Evolutionary conservation across 352 stramenopile genomes (phyloP).

Genomic region (Globisporangium abappressorium): DNA sequence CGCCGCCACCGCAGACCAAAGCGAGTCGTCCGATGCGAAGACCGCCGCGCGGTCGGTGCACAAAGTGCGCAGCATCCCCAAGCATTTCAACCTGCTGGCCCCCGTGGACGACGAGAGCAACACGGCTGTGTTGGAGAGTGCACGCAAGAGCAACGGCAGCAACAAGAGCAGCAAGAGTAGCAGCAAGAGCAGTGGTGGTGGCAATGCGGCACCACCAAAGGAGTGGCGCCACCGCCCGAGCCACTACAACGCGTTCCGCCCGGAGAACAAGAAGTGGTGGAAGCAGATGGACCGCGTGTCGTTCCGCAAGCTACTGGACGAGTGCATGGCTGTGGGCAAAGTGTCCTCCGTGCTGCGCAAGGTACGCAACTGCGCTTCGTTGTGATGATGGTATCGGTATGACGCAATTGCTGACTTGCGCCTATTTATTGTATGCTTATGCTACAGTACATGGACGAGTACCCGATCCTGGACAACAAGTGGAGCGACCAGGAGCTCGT

Average conservation of each 20-base stretch:
- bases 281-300: conserved; percentile 56
- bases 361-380: conserved; percentile 12
- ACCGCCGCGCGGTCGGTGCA: not conserved
- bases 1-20: not conserved
- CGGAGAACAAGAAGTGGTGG: conserved; percentile 39
- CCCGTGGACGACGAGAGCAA: conserved; percentile 1
- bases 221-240: conserved; percentile 22
- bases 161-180: conserved; percentile 27
- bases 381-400: not conserved
- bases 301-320: conserved; percentile 54
- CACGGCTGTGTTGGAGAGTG: not conserved
- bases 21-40: not conserved
- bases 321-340: conserved; percentile 50
- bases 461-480: conserved; percentile 51
- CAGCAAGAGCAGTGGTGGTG: not conserved
- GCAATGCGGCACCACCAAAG: not conserved
- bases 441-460: conserved; percentile 60
- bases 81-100: conserved; percentile 23
- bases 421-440: not conserved
- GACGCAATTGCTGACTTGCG: conserved; percentile 5
- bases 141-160: conserved; percentile 11
- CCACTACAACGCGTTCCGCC: conserved; percentile 21
- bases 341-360: conserved; percentile 58
- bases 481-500: conserved; percentile 77
- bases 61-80: conserved; percentile 15